Base-by-base conservation (phyloP, 2,329 filamentous ascomycete genomes). In the Beauveria medogensis region DNA sequence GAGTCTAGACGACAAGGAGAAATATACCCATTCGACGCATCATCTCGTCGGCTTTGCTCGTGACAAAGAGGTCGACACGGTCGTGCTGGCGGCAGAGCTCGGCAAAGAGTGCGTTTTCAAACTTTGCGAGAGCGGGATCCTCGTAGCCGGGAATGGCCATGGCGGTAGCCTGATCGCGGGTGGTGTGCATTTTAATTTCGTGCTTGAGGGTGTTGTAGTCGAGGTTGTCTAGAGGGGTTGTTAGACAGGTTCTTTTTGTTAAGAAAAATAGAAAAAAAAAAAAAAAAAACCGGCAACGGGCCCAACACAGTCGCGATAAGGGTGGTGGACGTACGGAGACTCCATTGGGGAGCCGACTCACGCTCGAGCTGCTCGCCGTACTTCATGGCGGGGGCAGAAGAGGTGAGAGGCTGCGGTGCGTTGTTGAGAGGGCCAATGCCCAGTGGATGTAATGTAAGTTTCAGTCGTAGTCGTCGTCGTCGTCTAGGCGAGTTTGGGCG, bases 181-280 rank as follows among this genome's bases (percentile, higher is more conserved):
- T 88, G 2, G 91, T 95, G 70, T 91, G 84, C 63, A 82, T 82
- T 73, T 93, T 94, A 78, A 95, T 93, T 69, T 90, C 81, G 72
- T 90, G 82, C 74, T 95, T 95, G 65, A 95, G 82, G 54, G 89
- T 89, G 72, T 93, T 91, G 79, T 95, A 95, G 73, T 94, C 91
- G 74, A 95, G 85, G 74, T 95, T 94, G 72, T 92, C 88, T 91
- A 48, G 7, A 41, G 6, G 3, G 0, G 16, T 24, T 24, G 30
- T 51, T 34, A 60, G 52, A 55, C 12, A 5, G 5, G 14, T 5
- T 37, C 34, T 37, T 12, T 3, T 34, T 34, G 28, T 34, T 10
- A 9, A 30, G 8, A 34, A 12, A 12, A 34, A 34, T 10, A 30
- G 2, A 14, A 14, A 5, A 5, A 5, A 14, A 14, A 5, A 5